Percentiles rank a stretch among this genome's conserved stretches.
Evolutionary conservation across 192 early-diverging fungal genomes (phyloP).

Genomic region (Mortierella antarctica): DNA sequence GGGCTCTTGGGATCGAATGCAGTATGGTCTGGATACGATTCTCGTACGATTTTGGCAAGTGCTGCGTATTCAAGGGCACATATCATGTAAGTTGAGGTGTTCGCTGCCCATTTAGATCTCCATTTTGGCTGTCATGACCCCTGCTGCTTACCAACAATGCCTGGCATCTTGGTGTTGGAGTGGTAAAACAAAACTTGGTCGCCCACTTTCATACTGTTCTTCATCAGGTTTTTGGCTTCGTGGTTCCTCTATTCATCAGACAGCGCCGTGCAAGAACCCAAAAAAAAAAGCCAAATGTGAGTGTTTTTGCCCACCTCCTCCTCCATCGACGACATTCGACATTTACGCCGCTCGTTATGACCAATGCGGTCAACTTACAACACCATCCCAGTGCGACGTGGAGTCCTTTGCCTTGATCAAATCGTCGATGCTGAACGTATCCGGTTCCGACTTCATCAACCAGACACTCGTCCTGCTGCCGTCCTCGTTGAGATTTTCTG

Average conservation of each 20-base stretch:
- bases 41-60: constrained; percentile 61
- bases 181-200: constrained; percentile 86
- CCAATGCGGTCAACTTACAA: constrained; percentile 47
- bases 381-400: constrained; percentile 83
- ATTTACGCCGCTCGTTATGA: not conserved
- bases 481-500: not conserved
- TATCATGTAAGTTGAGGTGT: not conserved
- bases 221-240: constrained; percentile 86
- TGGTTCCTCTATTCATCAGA: constrained; percentile 67
- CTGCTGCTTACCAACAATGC: constrained; percentile 80
- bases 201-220: constrained; percentile 77
- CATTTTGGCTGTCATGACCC: not conserved
- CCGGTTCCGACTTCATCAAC: constrained; percentile 89
- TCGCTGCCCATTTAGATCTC: not conserved
- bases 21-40: constrained; percentile 80
- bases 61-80: not conserved
- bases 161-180: constrained; percentile 86
- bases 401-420: constrained; percentile 53
- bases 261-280: not conserved
- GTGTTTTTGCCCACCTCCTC: not conserved
- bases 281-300: not conserved
- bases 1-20: constrained; percentile 79
- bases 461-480: constrained; percentile 60
- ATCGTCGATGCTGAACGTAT: constrained; percentile 75
- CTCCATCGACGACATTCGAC: not conserved